phyloP scores from a whole-genome alignment of 2,329 filamentous ascomycete species.

The Trichoderma breve region DNA sequence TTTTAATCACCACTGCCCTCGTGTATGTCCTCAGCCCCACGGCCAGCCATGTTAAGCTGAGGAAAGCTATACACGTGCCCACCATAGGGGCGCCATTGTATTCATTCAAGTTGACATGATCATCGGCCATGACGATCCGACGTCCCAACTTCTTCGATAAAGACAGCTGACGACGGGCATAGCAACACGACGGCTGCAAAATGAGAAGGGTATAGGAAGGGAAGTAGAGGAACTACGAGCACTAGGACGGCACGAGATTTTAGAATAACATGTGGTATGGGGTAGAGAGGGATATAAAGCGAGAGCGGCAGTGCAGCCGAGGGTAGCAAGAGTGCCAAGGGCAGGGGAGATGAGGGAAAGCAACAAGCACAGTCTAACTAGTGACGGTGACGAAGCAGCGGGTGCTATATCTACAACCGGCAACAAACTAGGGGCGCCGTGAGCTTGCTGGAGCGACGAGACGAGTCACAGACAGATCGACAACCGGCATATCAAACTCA shows the following conservation, averaged over 20 bases:
- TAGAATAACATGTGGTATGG: not conserved
- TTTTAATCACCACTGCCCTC: constrained; percentile 42
- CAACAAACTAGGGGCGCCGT: constrained; percentile 8
- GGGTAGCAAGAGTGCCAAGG: not conserved
- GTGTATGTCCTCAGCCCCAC: constrained; percentile 46
- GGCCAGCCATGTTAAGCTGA: constrained; percentile 43
- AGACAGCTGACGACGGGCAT: constrained; percentile 16
- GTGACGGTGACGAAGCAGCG: constrained; percentile 5
- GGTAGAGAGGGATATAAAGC: not conserved
- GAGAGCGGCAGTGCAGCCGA: not conserved
- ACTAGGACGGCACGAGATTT: not conserved
- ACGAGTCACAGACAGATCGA: constrained; percentile 17
- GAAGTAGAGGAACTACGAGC: not conserved
- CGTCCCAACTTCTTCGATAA: constrained; percentile 5
- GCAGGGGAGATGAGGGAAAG: not conserved
- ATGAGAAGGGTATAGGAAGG: not conserved
- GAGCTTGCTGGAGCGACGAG: not conserved
- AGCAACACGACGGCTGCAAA: constrained; percentile 3
- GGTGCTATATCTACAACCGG: constrained; percentile 17
- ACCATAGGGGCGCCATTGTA: constrained; percentile 41
- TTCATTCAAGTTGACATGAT: constrained; percentile 36
- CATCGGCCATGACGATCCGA: constrained; percentile 31
- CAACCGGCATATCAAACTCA: constrained; percentile 5
- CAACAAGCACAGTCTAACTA: not conserved
- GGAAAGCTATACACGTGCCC: constrained; percentile 36